phyloP scores from a whole-genome alignment of 1,284 basidiomycete species.

The Sutorius eximius region DNA sequence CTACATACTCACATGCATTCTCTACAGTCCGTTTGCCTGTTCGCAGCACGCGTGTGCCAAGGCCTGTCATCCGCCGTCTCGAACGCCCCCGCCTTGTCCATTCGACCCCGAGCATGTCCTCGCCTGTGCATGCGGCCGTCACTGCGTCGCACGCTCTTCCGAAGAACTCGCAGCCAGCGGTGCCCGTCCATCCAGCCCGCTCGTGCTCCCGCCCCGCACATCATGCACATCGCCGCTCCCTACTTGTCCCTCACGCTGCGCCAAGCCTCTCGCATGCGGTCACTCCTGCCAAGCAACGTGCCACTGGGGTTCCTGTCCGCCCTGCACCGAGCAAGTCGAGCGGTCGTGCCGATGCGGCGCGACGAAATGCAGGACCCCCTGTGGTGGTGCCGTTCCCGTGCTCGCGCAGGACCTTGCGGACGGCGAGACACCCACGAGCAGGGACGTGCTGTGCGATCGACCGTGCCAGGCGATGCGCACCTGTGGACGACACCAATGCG shows the following conservation, averaged over 20 bases:
- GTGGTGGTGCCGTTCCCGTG: slow-evolving; percentile 33
- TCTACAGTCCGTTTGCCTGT: slow-evolving; percentile 68
- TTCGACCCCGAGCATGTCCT: slow-evolving; percentile 65
- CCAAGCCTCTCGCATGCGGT: slow-evolving; percentile 62
- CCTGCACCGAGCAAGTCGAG: slow-evolving; percentile 66
- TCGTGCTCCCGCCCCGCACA: slow-evolving; percentile 46
- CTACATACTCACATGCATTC: not conserved
- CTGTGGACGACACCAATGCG: slow-evolving; percentile 84
- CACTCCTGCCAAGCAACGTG: slow-evolving; percentile 65
- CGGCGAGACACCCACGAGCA: slow-evolving; percentile 25
- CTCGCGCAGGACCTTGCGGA: not conserved
- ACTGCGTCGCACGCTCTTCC: slow-evolving; percentile 45
- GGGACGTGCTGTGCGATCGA: slow-evolving; percentile 74
- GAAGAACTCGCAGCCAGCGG: slow-evolving; percentile 29
- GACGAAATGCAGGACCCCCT: slow-evolving; percentile 54
- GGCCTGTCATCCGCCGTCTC: slow-evolving; percentile 71
- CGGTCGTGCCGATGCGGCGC: slow-evolving; percentile 81
- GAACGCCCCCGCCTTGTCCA: slow-evolving; percentile 63
- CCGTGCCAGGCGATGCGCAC: slow-evolving; percentile 72
- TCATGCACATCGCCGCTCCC: slow-evolving; percentile 77
- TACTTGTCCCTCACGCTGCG: slow-evolving; percentile 71
- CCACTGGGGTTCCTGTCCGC: slow-evolving; percentile 71
- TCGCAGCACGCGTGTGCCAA: slow-evolving; percentile 70
- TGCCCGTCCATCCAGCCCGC: not conserved
- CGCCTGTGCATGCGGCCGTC: slow-evolving; percentile 81